A percentile compares a stretch with the other conserved stretches of the same genome.
phyloP scores from a whole-genome alignment of 345 rosid species.

The Pugionium dolabratum region DNA sequence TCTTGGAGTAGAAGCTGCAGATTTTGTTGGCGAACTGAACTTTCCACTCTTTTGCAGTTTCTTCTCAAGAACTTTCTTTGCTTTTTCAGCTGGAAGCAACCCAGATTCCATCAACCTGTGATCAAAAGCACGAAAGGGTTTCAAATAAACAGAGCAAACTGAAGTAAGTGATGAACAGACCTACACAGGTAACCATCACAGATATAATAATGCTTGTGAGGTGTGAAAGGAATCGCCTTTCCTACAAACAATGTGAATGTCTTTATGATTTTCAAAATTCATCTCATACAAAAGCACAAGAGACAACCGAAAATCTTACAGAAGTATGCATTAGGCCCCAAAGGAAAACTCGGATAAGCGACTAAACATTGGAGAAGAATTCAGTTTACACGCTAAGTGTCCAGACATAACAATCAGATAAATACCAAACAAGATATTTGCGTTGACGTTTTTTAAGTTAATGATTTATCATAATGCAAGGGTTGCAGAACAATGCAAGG shows the following conservation, averaged over 20 bases:
- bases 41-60: conserved; percentile 62
- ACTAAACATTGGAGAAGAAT: not conserved
- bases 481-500: conserved; percentile 3
- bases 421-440: conserved; percentile 10
- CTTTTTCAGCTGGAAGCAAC: conserved; percentile 67
- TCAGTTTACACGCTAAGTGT: not conserved
- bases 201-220: not conserved
- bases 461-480: not conserved
- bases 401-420: conserved; percentile 9
- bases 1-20: conserved; percentile 46
- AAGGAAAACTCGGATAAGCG: not conserved
- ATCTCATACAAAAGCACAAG: conserved; percentile 6
- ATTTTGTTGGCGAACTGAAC: conserved; percentile 57
- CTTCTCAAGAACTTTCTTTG: conserved; percentile 65
- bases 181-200: conserved; percentile 4
- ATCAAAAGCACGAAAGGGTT: conserved; percentile 13
- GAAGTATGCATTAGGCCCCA: not conserved
- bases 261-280: conserved; percentile 1
- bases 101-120: conserved; percentile 99
- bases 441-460: not conserved
- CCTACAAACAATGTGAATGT: not conserved
- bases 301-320: conserved; percentile 11
- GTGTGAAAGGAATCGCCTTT: conserved; percentile 10
- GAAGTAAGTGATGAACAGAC: not conserved
- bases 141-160: conserved; percentile 4